phyloP scores from a whole-genome alignment of 2,329 filamentous ascomycete species.

The Cryphonectria nitschkei region DNA sequence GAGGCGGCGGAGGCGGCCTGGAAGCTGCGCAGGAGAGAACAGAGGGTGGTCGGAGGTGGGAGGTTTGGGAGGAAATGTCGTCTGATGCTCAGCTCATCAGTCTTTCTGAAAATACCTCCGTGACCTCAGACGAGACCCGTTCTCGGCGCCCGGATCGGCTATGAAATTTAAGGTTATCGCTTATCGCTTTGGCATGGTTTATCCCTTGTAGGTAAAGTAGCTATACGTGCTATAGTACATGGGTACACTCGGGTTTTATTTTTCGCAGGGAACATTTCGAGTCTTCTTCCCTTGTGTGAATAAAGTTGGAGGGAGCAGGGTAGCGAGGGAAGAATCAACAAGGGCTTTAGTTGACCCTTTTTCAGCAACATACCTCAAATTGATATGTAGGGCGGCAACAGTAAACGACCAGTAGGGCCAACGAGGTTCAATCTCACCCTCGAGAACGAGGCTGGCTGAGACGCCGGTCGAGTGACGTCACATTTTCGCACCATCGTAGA shows the following conservation, averaged over 20 bases:
- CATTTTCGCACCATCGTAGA: background rate
- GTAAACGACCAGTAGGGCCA: too few relatives aligned
- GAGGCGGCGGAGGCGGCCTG: background rate
- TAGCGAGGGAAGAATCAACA: background rate
- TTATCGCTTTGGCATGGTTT: conserved; percentile 14
- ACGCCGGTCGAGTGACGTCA: conserved; percentile 4
- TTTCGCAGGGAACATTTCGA: background rate
- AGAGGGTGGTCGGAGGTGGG: background rate
- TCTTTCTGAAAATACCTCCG: conserved; percentile 25
- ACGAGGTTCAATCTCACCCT: background rate
- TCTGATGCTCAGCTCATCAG: conserved; percentile 24
- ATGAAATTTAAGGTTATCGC: conserved; percentile 30
- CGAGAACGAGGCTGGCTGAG: conserved; percentile 3
- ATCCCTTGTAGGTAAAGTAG: background rate
- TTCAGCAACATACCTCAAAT: background rate
- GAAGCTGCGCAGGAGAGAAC: background rate
- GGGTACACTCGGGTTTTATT: background rate
- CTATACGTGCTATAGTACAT: background rate
- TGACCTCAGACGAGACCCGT: conserved; percentile 14
- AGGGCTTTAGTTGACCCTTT: background rate
- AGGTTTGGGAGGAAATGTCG: conserved; percentile 12
- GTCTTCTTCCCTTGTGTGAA: background rate
- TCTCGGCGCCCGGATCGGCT: conserved; percentile 30
- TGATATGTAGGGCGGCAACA: background rate
- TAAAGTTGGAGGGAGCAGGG: background rate